These are phyloP conservation scores for Digitaria exilis DNA, from an alignment of 202 grass and related monocot species.

Conservation along the genomic window DNA sequence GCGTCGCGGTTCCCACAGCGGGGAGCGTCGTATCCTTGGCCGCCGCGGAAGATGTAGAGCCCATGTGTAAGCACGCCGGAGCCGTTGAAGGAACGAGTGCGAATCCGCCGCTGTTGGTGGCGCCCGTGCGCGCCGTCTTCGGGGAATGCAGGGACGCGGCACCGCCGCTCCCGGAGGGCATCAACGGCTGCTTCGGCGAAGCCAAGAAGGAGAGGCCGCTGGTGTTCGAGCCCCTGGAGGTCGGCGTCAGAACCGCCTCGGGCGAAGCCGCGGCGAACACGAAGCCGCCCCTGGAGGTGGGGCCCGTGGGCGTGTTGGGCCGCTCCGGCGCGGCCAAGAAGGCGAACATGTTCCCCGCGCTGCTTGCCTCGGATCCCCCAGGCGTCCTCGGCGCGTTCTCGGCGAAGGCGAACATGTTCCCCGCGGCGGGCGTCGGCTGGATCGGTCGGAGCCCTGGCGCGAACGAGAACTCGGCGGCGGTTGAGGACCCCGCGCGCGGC, in stretches of 20 bases:
- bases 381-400: neutral
- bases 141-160: neutral
- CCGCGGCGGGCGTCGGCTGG: neutral
- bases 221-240: conserved; percentile 27
- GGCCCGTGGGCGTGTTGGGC: conserved; percentile 20
- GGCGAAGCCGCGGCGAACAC: conserved; percentile 13
- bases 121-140: neutral
- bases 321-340: conserved; percentile 34
- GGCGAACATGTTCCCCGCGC: neutral
- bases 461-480: conserved; percentile 17
- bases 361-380: neutral
- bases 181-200: conserved; percentile 21
- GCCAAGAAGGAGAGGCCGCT: conserved; percentile 24
- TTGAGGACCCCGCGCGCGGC: neutral
- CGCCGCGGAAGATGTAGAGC: neutral
- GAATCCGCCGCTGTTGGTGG: conserved; percentile 15
- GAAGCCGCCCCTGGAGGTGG: conserved; percentile 27
- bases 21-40: neutral
- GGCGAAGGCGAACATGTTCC: conserved; percentile 14
- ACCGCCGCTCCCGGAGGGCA: neutral
- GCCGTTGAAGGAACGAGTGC: conserved; percentile 17
- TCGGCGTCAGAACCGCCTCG: neutral
- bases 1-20: neutral
- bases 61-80: conserved; percentile 1
- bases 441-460: neutral